Base-by-base conservation (phyloP, 192 early-diverging fungal genomes). In the Globomyces pollinis-pini region DNA sequence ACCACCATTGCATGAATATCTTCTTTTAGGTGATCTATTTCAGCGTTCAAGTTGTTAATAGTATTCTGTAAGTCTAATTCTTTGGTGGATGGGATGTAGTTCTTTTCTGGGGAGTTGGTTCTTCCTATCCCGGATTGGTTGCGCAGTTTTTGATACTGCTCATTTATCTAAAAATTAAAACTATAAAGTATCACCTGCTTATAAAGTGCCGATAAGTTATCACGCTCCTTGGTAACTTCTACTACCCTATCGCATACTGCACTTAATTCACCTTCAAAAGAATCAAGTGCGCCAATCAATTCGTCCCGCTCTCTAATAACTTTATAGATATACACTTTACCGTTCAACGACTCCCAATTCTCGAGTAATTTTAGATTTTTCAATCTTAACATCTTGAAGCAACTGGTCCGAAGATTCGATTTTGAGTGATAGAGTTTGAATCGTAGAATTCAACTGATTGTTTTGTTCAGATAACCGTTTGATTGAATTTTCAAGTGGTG, bases 251-350 rank as follows among this genome's bases (percentile, higher is more conserved):
- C 38, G 16, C 71, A 60, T 2, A 77, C 49, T 20, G 74, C 67
- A 1, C 33, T 32, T 0, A 80, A 29, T 35, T 74, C 64, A 0
- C 32, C 39, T 39, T 78, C 75, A 35, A 80, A 67, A 36, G 61
- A 57, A 36, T 65, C 35, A 13, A 80, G 43, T 0, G 67, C 72
- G 11, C 29, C 8, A 9, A 80, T 36, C 23, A 80, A 33, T 15
- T 68, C 63, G 31, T 77, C 65, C 20, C 75, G 65, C 58, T 79
- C 77, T 20, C 62, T 60, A n/a, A n/a, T n/a, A n/a, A n/a, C n/a
- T n/a, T n/a, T n/a, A n/a, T n/a, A n/a, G n/a, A n/a, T n/a, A n/a
- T n/a, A n/a, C n/a, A n/a, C n/a, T n/a, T n/a, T n/a, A n/a, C n/a
- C n/a, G n/a, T 26, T 26, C 28, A 15, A 20, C 23, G 6, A 6